Percentiles rank a stretch among this genome's conserved stretches.
Evolutionary conservation across 176 grass and related monocot species (phyloP).

Genomic region (Avena sativa): DNA sequence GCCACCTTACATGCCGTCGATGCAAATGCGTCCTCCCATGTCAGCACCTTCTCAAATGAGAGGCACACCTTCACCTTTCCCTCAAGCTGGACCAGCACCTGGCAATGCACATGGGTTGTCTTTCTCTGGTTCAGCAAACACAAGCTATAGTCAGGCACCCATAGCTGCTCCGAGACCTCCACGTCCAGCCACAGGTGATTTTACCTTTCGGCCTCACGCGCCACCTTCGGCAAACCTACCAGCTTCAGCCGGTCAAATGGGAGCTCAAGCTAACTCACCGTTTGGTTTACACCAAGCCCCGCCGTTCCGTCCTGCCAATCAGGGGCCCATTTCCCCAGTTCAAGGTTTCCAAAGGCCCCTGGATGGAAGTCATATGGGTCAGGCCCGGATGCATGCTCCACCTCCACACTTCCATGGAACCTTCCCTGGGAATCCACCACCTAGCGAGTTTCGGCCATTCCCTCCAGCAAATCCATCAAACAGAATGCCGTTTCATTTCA

Average conservation of each 20-base stretch:
- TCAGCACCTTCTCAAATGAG: constrained; percentile 39
- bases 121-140: constrained; percentile 29
- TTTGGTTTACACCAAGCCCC: constrained; percentile 47
- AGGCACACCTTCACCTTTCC: constrained; percentile 49
- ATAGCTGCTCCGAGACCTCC: constrained; percentile 55
- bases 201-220: constrained; percentile 68
- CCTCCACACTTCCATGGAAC: constrained; percentile 44
- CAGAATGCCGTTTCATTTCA: constrained; percentile 45
- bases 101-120: constrained; percentile 39
- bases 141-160: constrained; percentile 34
- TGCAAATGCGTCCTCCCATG: constrained; percentile 31
- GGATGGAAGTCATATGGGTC: constrained; percentile 45
- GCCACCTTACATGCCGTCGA: constrained; percentile 33
- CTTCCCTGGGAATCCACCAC: constrained; percentile 46
- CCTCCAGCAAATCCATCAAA: constrained; percentile 42
- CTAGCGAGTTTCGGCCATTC: constrained; percentile 41
- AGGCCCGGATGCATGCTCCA: constrained; percentile 40
- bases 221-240: constrained; percentile 22
- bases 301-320: constrained; percentile 53
- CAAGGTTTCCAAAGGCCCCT: constrained; percentile 56
- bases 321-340: constrained; percentile 38
- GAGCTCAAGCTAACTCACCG: constrained; percentile 23
- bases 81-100: constrained; percentile 48
- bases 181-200: constrained; percentile 57
- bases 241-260: constrained; percentile 32